Conservation (phyloP, 495 filamentous ascomycete genomes). For the Aspergillus ellipticus region DNA sequence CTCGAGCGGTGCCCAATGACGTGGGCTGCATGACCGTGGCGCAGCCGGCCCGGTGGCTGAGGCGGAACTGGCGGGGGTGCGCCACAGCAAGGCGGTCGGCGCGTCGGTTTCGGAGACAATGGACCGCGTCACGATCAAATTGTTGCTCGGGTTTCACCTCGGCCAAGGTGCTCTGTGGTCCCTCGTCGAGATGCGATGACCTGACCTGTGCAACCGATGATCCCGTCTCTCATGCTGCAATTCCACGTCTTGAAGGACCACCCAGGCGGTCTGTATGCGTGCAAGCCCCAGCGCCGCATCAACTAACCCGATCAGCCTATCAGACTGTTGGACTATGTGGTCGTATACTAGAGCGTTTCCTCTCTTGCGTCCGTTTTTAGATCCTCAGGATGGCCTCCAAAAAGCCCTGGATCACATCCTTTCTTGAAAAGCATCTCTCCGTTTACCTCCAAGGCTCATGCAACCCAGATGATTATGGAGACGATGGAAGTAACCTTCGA, state of each 20-base stretch:
- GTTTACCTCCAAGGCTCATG: conserved; percentile 15
- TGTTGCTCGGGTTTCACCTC: neutral
- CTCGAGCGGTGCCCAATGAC: conserved; percentile 4
- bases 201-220: neutral
- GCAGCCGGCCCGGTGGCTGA: neutral
- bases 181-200: neutral
- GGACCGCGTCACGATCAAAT: neutral
- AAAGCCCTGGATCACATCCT: conserved; percentile 29
- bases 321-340: conserved; percentile 2
- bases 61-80: neutral
- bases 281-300: neutral
- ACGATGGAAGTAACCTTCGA: conserved; percentile 39
- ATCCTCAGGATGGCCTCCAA: conserved; percentile 26
- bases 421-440: conserved; percentile 27
- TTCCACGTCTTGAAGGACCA: neutral
- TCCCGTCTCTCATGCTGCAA: neutral
- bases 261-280: neutral
- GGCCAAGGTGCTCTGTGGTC: neutral
- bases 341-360: conserved; percentile 1
- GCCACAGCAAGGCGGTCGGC: conserved; percentile 5
- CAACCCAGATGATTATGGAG: conserved; percentile 23
- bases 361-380: conserved; percentile 1
- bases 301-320: neutral
- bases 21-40: conserved; percentile 25
- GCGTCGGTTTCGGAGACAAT: conserved; percentile 1